phyloP scores from a whole-genome alignment of 2,329 filamentous ascomycete species.

The Phaeosphaeria sp. region DNA sequence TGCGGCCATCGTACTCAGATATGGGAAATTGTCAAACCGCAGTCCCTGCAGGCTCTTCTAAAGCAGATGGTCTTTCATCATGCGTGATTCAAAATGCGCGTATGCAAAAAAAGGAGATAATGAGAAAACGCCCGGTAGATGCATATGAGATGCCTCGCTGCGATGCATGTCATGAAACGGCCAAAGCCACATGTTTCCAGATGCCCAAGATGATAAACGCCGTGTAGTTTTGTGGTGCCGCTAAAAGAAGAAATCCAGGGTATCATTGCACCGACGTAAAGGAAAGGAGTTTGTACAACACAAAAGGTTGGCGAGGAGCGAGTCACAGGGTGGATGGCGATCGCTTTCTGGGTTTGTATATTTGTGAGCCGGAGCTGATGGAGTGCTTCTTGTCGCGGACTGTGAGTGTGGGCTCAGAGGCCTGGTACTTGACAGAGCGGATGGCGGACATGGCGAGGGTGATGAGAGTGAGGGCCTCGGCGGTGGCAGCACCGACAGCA shows the following conservation, averaged over 20 bases:
- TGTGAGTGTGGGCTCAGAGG: conserved; percentile 28
- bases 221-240: conserved; percentile 12
- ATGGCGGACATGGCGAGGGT: conserved; percentile 42
- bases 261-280: conserved; percentile 33
- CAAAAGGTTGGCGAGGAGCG: neutral
- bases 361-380: conserved; percentile 26
- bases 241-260: conserved; percentile 29
- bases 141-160: conserved; percentile 2
- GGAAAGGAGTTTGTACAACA: conserved; percentile 7
- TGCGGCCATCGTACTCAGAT: neutral
- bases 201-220: conserved; percentile 5
- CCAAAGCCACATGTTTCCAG: neutral
- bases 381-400: conserved; percentile 37
- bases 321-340: conserved; percentile 4
- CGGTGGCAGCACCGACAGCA: conserved; percentile 40
- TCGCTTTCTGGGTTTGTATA: conserved; percentile 23
- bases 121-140: neutral
- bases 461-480: conserved; percentile 40
- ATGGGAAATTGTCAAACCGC: neutral
- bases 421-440: conserved; percentile 31
- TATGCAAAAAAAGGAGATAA: conserved; percentile 1
- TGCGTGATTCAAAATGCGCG: conserved; percentile 5
- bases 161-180: conserved; percentile 8
- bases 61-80: conserved; percentile 5
- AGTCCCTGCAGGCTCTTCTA: neutral